phyloP scores from a whole-genome alignment of 177 flowering plant species.

The Vitis hybrid region DNA sequence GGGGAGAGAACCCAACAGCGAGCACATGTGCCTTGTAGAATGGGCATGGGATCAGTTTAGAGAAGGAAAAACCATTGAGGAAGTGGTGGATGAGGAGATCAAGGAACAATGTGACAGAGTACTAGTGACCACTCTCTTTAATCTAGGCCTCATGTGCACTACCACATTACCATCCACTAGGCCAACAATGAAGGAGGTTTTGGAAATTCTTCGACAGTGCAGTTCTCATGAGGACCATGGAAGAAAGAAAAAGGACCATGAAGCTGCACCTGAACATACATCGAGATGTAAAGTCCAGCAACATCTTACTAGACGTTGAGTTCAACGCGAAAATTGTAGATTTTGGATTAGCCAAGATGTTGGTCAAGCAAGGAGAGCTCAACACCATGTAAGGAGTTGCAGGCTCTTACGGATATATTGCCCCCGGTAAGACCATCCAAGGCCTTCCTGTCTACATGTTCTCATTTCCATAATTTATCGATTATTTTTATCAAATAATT shows the following conservation, averaged over 20 bases:
- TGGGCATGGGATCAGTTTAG: slow-evolving; percentile 53
- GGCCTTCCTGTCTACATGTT: no score
- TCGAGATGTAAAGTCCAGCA: slow-evolving; percentile 67
- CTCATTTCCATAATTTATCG: no score
- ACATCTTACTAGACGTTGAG: slow-evolving; percentile 18
- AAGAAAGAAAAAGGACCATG: slow-evolving; percentile 15
- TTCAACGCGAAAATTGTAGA: no score
- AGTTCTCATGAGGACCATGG: slow-evolving; percentile 9
- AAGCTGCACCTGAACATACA: slow-evolving; percentile 28
- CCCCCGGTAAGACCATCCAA: no score
- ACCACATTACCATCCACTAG: slow-evolving; percentile 33
- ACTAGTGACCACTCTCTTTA: slow-evolving; percentile 39
- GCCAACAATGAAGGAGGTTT: slow-evolving; percentile 64
- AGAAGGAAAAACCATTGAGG: slow-evolving; percentile 30
- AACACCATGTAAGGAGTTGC: no score
- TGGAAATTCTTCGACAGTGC: slow-evolving; percentile 34
- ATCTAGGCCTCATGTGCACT: slow-evolving; percentile 53
- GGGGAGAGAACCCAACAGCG: slow-evolving; percentile 44
- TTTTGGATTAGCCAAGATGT: no score
- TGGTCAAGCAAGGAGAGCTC: no score
- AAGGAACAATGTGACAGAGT: slow-evolving; percentile 30
- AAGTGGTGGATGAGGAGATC: slow-evolving; percentile 39
- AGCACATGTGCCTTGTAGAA: slow-evolving; percentile 46
- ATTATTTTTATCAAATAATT: no score
- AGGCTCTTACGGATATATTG: no score